Evolutionary conservation across 2,329 filamentous ascomycete genomes (phyloP).

Genomic region (Beauveria sp.): DNA sequence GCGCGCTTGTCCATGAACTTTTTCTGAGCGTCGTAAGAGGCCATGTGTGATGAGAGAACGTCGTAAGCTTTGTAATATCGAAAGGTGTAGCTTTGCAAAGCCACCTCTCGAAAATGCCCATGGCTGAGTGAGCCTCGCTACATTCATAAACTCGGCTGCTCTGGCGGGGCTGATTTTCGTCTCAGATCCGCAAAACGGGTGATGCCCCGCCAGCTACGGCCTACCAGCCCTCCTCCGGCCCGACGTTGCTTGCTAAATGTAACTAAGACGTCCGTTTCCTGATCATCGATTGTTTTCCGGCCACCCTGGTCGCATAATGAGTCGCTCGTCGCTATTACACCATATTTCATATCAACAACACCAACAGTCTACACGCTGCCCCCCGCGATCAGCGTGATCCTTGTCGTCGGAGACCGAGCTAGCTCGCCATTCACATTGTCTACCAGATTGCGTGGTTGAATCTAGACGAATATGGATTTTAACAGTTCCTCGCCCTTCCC

Average conservation of each 20-base stretch:
- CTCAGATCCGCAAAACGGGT: not conserved
- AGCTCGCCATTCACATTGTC: not conserved
- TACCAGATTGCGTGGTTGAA: not conserved
- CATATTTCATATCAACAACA: not conserved
- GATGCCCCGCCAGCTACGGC: not conserved
- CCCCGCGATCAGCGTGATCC: not conserved
- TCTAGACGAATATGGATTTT: slow-evolving; percentile 46
- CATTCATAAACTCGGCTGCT: not conserved
- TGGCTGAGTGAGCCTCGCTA: not conserved
- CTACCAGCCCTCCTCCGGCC: not conserved
- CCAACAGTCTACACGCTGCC: not conserved
- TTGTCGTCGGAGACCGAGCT: slow-evolving; percentile 3
- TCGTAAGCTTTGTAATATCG: too few species aligned
- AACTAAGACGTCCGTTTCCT: not conserved
- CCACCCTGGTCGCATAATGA: not conserved
- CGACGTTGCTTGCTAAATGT: too few species aligned
- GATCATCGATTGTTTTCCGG: not conserved
- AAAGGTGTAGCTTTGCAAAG: not conserved
- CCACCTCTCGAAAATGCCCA: not conserved
- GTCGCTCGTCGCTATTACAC: not conserved
- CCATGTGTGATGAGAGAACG: not conserved
- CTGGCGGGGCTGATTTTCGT: not conserved
- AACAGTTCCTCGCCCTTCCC: slow-evolving; percentile 60
- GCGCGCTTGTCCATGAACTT: slow-evolving; percentile 7
- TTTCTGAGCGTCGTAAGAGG: not conserved